Evolutionary conservation across 768 basidiomycete genomes (phyloP).

Genomic region (Rhodotorula paludigena): DNA sequence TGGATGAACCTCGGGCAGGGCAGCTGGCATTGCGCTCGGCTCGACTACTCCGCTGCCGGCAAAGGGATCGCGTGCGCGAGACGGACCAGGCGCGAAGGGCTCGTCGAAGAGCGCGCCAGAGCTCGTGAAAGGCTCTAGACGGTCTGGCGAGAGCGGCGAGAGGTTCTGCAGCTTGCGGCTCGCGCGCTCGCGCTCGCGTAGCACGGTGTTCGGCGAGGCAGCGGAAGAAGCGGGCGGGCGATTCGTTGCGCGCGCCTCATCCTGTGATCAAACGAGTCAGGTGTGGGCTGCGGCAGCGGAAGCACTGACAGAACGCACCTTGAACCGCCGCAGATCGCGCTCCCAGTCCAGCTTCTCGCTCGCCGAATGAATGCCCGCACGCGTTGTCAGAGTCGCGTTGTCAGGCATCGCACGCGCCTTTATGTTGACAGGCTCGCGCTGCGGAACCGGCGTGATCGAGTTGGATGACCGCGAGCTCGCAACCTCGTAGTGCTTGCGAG

Average conservation of each 20-base stretch:
- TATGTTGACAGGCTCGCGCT: not conserved
- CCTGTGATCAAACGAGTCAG: not conserved
- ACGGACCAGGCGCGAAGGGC: too few species aligned
- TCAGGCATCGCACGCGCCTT: not conserved
- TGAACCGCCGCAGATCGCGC: not conserved
- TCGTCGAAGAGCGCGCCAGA: not conserved
- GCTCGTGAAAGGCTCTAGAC: not conserved
- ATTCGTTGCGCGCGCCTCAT: not conserved
- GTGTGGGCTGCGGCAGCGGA: too few species aligned
- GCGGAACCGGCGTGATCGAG: not conserved
- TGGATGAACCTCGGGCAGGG: too few species aligned
- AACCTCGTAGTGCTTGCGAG: not conserved
- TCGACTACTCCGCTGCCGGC: conserved; percentile 7
- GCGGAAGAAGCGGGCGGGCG: not conserved
- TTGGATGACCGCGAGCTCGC: not conserved
- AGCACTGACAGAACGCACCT: not conserved
- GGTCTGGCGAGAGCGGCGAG: not conserved
- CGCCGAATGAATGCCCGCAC: not conserved
- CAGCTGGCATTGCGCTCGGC: not conserved
- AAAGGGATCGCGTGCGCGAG: not conserved
- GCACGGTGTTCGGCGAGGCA: conserved; percentile 6
- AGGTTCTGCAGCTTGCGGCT: conserved; percentile 7
- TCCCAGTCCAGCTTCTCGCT: conserved; percentile 4
- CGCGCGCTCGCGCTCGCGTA: conserved; percentile 1
- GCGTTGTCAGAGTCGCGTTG: not conserved